Percentiles rank a stretch among this genome's conserved stretches.
phyloP scores from a whole-genome alignment of 2,329 filamentous ascomycete species.

The Alternaria sp. region DNA sequence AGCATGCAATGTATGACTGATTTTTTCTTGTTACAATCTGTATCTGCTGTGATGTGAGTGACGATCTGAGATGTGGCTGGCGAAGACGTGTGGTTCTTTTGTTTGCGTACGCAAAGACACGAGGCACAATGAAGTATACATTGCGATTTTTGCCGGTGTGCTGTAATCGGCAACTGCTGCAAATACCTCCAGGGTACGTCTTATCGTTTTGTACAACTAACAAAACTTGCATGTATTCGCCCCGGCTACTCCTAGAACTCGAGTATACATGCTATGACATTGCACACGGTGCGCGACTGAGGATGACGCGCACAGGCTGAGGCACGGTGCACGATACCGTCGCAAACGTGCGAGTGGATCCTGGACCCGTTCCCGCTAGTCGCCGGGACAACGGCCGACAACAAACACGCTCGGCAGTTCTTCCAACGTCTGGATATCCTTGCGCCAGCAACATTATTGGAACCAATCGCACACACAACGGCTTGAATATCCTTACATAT shows the following conservation, averaged over 20 bases:
- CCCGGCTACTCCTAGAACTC: not conserved
- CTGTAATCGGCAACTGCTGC: not conserved
- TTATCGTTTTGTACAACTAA: not conserved
- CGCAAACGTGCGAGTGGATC: not conserved
- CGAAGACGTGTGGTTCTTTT: not conserved
- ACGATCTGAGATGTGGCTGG: not conserved
- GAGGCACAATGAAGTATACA: not conserved
- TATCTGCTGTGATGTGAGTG: not conserved
- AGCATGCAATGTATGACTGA: constrained; percentile 48
- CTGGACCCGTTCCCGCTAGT: constrained; percentile 4
- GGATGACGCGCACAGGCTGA: not conserved
- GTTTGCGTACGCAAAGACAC: not conserved
- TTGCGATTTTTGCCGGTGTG: not conserved
- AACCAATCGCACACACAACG: constrained; percentile 5
- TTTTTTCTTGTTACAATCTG: constrained; percentile 20
- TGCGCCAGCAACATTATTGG: constrained; percentile 8
- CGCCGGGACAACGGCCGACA: constrained; percentile 13
- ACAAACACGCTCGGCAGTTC: constrained; percentile 14
- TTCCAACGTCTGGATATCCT: constrained; percentile 6
- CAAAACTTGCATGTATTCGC: not conserved
- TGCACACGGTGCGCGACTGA: not conserved
- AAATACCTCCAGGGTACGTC: not conserved
- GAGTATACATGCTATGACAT: not conserved
- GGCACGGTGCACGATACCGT: not conserved
- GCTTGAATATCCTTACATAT: constrained; percentile 4